Evolutionary conservation across 2,329 filamentous ascomycete genomes (phyloP), one percentile per base, ranked within the genome.

Genomic region (Metarhizium sp.): DNA sequence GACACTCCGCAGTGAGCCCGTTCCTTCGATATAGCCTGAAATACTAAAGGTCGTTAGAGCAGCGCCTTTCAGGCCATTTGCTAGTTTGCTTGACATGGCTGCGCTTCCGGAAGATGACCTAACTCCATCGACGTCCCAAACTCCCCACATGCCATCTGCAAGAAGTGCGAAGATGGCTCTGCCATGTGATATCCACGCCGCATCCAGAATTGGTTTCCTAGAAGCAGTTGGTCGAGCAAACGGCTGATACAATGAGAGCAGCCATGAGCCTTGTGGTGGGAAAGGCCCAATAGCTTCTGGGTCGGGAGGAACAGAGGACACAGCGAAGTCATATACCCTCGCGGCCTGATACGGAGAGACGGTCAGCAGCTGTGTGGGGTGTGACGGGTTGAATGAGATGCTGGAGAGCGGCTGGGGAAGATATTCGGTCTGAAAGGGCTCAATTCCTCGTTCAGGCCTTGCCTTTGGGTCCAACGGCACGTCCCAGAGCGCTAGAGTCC

Each of bases 141-240:
- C 79, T 14, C 81, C 84, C 84, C 84, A 86, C 64, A 83, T 82
- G 6, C 83, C 84, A 60, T 86, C 84, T 1, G 79, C 78, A 3
- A 86, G 70, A 2, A 86, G 71, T 1, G 75, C 73, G 45, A 86
- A 69, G 32, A 86, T 71, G 5, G 83, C 82, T 50, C 78, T 75
- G 10, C 84, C 84, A 57, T 79, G 77, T 2, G 77, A 73, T 50
- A 86, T 77, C 84, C 84, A 86, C 5, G 78, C 75, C 1, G 83
- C 80, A 51, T 82, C 82, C 14, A 86, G 66, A n/a, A 86, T 76
- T 0, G 78, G 77, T 61, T 85, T 87, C 47, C 84, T 74, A 2
- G 75, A 66, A 5, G 74, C 64, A 16, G 75, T 74, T 18, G 77
- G 72, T 48, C 76, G 74, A 32, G 75, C 65, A 62, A 83, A 82